phyloP scores from a whole-genome alignment of 2,329 filamentous ascomycete species.

The Aspergillus sp. region DNA sequence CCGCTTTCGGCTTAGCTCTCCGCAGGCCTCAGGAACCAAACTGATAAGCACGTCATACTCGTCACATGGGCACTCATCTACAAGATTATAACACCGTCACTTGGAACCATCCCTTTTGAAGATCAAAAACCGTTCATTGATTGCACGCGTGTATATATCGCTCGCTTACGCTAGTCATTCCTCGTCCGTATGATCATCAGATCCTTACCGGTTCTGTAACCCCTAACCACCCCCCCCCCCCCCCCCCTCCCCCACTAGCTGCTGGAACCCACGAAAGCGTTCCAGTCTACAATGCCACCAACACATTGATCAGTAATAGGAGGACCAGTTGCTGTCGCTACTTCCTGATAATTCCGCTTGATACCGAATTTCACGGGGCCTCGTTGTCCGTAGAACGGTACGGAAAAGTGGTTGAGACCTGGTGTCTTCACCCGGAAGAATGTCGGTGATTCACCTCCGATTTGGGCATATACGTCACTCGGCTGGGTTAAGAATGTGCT shows the following conservation, averaged over 20 bases:
- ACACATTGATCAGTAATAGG: conserved; percentile 28
- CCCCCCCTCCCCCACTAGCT: no score
- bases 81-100: no score
- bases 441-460: conserved; percentile 24
- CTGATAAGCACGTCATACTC: neutral
- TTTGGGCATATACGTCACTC: conserved; percentile 29
- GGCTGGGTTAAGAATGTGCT: conserved; percentile 26
- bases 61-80: neutral
- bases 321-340: conserved; percentile 26
- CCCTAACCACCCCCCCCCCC: neutral
- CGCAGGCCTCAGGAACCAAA: neutral
- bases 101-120: neutral
- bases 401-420: conserved; percentile 33
- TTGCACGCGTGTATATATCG: no score
- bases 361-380: conserved; percentile 30
- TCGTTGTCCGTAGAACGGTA: conserved; percentile 31
- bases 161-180: neutral
- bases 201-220: neutral
- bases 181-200: neutral
- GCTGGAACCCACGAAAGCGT: conserved; percentile 37
- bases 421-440: conserved; percentile 19
- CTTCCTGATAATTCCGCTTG: conserved; percentile 21
- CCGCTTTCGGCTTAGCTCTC: neutral
- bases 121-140: neutral
- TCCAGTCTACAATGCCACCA: conserved; percentile 35